Conservation (phyloP, 345 rosid genomes). For the Rhodomyrtus tomentosa region DNA sequence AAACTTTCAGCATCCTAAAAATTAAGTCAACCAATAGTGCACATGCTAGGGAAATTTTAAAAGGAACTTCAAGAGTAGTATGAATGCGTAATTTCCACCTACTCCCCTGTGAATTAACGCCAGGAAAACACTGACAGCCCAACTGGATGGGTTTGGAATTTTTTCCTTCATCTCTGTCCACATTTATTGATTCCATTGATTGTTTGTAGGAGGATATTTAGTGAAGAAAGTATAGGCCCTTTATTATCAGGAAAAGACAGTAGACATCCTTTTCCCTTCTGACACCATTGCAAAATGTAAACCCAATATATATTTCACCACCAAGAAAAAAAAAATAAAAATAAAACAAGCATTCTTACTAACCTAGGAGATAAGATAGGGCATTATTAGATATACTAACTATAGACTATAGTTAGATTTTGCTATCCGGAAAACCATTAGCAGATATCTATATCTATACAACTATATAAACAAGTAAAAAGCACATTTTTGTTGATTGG, state of each 20-base stretch:
- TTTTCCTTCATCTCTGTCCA: not conserved
- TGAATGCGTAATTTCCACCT: not conserved
- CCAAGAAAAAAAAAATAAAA: not conserved
- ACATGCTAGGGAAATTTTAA: not conserved
- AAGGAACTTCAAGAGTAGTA: not conserved
- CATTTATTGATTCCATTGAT: not conserved
- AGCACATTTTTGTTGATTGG: not conserved
- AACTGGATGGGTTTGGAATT: not conserved
- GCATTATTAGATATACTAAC: not conserved
- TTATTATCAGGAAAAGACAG: not conserved
- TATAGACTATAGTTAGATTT: not conserved
- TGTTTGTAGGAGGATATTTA: not conserved
- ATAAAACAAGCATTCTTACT: not conserved
- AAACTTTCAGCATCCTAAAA: not conserved
- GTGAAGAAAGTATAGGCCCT: not conserved
- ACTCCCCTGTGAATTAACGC: not conserved
- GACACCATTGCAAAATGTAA: not conserved
- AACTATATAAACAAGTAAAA: not conserved
- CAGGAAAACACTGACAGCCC: not conserved
- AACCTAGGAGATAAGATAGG: not conserved
- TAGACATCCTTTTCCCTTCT: not conserved
- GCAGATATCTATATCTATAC: not conserved
- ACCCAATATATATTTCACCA: not conserved
- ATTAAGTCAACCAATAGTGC: not conserved
- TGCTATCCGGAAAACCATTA: not conserved